These are phyloP conservation scores for Globisporangium recalcitrans DNA, from an alignment of 352 stramenopile genomes.

Conservation along the genomic window DNA sequence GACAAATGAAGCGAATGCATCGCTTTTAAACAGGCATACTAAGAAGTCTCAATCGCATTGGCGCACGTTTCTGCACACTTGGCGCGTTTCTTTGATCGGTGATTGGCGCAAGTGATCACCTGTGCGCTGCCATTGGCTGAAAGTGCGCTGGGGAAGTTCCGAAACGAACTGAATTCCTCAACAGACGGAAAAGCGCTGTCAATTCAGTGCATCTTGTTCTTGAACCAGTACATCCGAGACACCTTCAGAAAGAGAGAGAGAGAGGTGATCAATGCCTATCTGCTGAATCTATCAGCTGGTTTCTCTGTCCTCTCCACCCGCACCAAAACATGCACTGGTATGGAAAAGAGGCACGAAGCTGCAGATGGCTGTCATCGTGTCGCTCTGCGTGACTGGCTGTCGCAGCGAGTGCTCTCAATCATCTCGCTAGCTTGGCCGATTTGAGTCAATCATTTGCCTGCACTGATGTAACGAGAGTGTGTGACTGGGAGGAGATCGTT, in stretches of 20 bases:
- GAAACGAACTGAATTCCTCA: neutral
- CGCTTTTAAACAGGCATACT: too few species aligned
- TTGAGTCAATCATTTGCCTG: neutral
- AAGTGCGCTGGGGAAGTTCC: neutral
- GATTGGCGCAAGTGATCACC: constrained; percentile 3
- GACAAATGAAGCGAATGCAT: too few species aligned
- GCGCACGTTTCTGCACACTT: constrained; percentile 9
- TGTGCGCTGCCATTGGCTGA: neutral
- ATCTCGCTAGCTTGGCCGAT: neutral
- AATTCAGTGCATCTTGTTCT: neutral
- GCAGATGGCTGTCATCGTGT: neutral
- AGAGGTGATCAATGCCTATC: neutral
- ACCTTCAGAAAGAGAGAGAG: too few species aligned
- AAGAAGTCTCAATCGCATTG: neutral
- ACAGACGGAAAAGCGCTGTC: neutral
- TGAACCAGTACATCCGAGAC: neutral
- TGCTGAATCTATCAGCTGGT: neutral
- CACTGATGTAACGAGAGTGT: neutral
- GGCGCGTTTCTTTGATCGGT: constrained; percentile 10
- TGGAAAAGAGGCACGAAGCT: too few species aligned
- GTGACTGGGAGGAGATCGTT: neutral
- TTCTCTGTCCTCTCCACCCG: neutral
- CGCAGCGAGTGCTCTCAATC: neutral
- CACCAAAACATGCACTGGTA: too few species aligned
- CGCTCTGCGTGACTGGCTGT: neutral